phyloP scores from a whole-genome alignment of 2,329 filamentous ascomycete species.

The Monosporascus cannonballus region DNA sequence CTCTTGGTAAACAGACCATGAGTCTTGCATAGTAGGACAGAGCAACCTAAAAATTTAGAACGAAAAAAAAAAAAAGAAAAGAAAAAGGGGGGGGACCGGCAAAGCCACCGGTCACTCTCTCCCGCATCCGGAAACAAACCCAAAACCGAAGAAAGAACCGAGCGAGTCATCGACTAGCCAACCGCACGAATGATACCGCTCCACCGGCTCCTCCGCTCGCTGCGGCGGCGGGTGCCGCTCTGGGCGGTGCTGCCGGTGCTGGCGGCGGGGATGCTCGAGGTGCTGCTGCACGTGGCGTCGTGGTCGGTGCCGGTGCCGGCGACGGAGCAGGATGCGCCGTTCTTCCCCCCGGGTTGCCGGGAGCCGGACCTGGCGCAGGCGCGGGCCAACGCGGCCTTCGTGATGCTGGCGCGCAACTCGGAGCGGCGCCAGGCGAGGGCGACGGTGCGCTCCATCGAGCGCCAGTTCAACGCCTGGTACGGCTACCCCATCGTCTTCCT shows the following conservation, averaged over 20 bases:
- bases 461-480: slow-evolving; percentile 40
- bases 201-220: slow-evolving; percentile 22
- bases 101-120: not conserved
- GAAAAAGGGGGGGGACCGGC: too few relatives aligned
- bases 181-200: slow-evolving; percentile 12
- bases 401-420: slow-evolving; percentile 40
- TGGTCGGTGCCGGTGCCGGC: slow-evolving; percentile 29
- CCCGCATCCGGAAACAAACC: not conserved
- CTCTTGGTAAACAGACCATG: not conserved
- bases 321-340: slow-evolving; percentile 33
- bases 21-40: slow-evolving; percentile 1
- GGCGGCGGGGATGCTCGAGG: slow-evolving; percentile 27
- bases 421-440: slow-evolving; percentile 34
- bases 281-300: slow-evolving; percentile 27
- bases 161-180: not conserved
- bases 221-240: slow-evolving; percentile 22
- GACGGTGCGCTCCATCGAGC: slow-evolving; percentile 35
- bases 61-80: too few relatives aligned
- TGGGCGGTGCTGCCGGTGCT: slow-evolving; percentile 24
- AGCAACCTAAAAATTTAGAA: not conserved
- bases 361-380: slow-evolving; percentile 28
- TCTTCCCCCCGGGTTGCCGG: slow-evolving; percentile 30
- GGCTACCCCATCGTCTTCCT: slow-evolving; percentile 41
- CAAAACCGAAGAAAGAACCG: not conserved
- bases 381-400: slow-evolving; percentile 38